Evolutionary conservation across 352 stramenopile genomes (phyloP), one percentile per base, ranked within the genome.

Genomic region (Elongisporangium anandrum): DNA sequence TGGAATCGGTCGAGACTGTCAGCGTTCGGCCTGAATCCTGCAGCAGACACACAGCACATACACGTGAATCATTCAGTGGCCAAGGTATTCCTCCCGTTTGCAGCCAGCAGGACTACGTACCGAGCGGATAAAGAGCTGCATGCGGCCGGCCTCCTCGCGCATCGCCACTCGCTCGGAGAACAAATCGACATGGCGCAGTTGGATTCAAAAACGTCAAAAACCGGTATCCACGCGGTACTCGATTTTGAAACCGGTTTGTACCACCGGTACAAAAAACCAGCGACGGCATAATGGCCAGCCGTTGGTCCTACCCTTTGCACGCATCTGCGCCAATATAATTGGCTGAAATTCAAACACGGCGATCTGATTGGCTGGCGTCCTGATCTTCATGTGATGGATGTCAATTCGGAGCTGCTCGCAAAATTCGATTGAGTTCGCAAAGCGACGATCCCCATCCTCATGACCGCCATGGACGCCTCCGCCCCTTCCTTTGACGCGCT

Each of bases 101-200:
- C 39, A 49, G 52, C n/a, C 21, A 34, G n/a, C 21, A n/a, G 21
- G 21, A 60, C 26, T 0, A 64, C 68, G 22, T 54, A 90, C 77
- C 63, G 71, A 80, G 57, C 79, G 77, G 29, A 87, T 75, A 50
- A 90, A 90, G 73, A 87, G 74, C 73, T 90, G 77, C 80, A 87
- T 90, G 52, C 13, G 34, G 5, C 34, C 34, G 17, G 34, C 3
- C 5, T 45, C 34, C 34, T 45, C 34, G 34, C 34, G 34, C 34
- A 45, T 45, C 34, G 6, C 34, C 34, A 45, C 34, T 45, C 34
- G 10, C 34, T 45, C 34, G 13, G 24, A 13, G 34, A 45, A 45
- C 5, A 45, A 45, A 7, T n/a, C n/a, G n/a, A n/a, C n/a, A n/a
- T n/a, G n/a, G 10, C 6, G 17, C 8, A 12, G 10, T 45, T 45